These are phyloP conservation scores for Mycena amicta DNA, from an alignment of 768 basidiomycete genomes.

Conservation along the genomic window DNA sequence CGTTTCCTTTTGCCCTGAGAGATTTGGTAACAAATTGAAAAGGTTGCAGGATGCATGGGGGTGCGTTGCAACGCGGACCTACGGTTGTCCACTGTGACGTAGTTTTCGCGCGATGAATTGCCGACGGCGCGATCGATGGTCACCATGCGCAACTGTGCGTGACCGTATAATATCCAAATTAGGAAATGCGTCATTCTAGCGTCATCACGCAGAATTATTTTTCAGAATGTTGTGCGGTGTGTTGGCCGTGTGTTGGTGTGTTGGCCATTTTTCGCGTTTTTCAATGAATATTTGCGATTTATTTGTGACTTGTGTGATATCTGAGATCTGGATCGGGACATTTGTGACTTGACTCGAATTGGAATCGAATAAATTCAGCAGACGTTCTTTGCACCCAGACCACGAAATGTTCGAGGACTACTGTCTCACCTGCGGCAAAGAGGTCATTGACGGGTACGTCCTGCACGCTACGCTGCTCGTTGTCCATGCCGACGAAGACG, in stretches of 20 bases:
- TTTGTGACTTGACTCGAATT: too few species aligned
- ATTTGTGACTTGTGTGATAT: too few species aligned
- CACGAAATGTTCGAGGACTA: conserved; percentile 79
- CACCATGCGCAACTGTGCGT: not conserved
- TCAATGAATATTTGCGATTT: too few species aligned
- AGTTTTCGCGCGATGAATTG: not conserved
- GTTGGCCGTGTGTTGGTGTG: not conserved
- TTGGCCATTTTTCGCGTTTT: not conserved
- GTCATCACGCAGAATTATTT: not conserved
- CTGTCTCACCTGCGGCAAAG: conserved; percentile 73
- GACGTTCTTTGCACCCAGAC: too few species aligned
- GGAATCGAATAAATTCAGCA: too few species aligned
- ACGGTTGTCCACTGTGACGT: too few species aligned
- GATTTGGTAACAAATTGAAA: too few species aligned
- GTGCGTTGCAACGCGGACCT: too few species aligned
- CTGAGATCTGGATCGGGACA: too few species aligned
- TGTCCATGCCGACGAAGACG: conserved; percentile 19
- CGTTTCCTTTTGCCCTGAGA: too few species aligned
- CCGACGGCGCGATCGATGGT: not conserved
- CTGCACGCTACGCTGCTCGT: conserved; percentile 16
- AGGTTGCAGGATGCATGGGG: too few species aligned
- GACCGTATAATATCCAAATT: not conserved
- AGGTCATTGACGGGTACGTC: conserved; percentile 66
- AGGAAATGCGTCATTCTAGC: not conserved
- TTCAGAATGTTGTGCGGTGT: too few species aligned